Percentiles rank a stretch among this genome's conserved stretches.
phyloP scores from a whole-genome alignment of 2,329 filamentous ascomycete species.

The Venturiaceae sp. region DNA sequence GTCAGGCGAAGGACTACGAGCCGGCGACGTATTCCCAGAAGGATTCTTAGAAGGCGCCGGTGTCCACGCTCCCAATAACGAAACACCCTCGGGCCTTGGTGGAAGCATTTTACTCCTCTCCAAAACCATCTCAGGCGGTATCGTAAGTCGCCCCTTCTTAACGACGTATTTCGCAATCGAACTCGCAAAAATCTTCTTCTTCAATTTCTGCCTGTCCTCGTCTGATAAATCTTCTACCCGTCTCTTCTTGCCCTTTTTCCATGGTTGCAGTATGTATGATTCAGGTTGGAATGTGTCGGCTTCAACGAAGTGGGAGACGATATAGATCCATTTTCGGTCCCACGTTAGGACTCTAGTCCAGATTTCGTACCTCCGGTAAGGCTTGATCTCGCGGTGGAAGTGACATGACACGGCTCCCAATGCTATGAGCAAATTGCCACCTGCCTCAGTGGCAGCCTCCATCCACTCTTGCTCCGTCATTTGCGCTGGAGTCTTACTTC shows the following conservation, averaged over 20 bases:
- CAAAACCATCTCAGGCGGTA: slow-evolving; percentile 71
- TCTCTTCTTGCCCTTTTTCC: slow-evolving; percentile 23
- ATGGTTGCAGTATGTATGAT: slow-evolving; percentile 34
- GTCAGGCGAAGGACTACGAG: background rate
- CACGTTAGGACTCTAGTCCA: slow-evolving; percentile 37
- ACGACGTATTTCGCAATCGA: slow-evolving; percentile 40
- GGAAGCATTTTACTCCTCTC: slow-evolving; percentile 66
- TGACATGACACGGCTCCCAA: slow-evolving; percentile 37
- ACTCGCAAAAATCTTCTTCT: slow-evolving; percentile 37
- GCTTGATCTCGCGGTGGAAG: slow-evolving; percentile 37
- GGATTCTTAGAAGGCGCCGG: background rate
- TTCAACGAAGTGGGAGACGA: slow-evolving; percentile 37
- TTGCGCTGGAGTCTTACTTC: background rate
- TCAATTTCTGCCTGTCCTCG: slow-evolving; percentile 23
- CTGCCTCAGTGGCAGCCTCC: background rate
- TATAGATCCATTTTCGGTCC: slow-evolving; percentile 42
- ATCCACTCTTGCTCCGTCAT: slow-evolving; percentile 8
- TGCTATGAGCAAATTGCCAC: slow-evolving; percentile 26
- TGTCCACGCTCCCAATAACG: slow-evolving; percentile 17
- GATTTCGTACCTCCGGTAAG: slow-evolving; percentile 35
- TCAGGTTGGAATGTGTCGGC: slow-evolving; percentile 20
- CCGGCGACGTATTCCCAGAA: background rate
- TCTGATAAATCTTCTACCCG: slow-evolving; percentile 13
- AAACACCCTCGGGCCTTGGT: slow-evolving; percentile 48
- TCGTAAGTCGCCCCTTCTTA: slow-evolving; percentile 57